A percentile compares a stretch with the other conserved stretches of the same genome.
Evolutionary conservation across 352 stramenopile species (phyloP).

Genomic region (Globisporangium polare): DNA sequence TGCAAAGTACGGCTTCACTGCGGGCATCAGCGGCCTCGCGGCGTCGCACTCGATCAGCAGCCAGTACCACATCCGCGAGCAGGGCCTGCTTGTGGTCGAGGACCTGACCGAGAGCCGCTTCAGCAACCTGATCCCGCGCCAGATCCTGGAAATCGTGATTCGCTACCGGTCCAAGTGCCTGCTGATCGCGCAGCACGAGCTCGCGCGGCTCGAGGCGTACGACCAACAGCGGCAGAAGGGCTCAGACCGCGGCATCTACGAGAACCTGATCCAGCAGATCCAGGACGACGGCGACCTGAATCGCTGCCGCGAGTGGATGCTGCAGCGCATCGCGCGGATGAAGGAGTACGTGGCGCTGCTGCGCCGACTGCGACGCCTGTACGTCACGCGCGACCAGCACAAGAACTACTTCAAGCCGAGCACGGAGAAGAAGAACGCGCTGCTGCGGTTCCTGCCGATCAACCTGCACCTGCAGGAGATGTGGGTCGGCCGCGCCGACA

Average conservation of each 20-base stretch:
- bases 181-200: conserved; percentile 67
- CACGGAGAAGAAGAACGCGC: conserved; percentile 81
- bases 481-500: conserved; percentile 68
- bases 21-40: conserved; percentile 45
- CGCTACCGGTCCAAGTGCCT: conserved; percentile 72
- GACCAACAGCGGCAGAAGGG: conserved; percentile 76
- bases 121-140: conserved; percentile 77
- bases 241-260: conserved; percentile 78
- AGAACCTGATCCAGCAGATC: conserved; percentile 88
- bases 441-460: conserved; percentile 77
- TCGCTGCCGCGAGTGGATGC: conserved; percentile 83
- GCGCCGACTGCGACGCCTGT: conserved; percentile 54
- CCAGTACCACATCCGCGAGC: conserved; percentile 85
- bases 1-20: conserved; percentile 59
- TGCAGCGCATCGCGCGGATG: conserved; percentile 50
- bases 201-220: conserved; percentile 72
- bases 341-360: conserved; percentile 76
- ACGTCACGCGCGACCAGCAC: conserved; percentile 60
- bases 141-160: conserved; percentile 81
- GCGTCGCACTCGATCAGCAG: conserved; percentile 67
- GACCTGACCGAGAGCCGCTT: conserved; percentile 82
- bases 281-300: conserved; percentile 82
- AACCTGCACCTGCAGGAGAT: conserved; percentile 87
- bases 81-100: conserved; percentile 76
- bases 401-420: conserved; percentile 87